These are phyloP conservation scores for Lactifluus echinatus DNA, from an alignment of 768 basidiomycete genomes.

Conservation along the genomic window DNA sequence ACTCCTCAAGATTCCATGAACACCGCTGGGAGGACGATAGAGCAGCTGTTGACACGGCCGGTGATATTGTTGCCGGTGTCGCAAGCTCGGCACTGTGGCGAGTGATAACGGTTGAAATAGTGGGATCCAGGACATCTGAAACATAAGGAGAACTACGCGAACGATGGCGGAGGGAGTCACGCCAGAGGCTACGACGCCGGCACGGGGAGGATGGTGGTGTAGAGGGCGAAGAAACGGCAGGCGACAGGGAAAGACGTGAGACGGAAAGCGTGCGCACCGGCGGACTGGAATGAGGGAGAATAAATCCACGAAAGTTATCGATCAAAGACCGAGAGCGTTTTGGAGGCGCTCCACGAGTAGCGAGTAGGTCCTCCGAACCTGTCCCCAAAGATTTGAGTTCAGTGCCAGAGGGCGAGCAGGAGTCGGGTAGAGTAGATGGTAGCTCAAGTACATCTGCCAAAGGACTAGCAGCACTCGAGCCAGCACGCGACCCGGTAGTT, in stretches of 20 bases:
- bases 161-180: conserved; percentile 9
- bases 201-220: background rate
- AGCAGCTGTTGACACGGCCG: background rate
- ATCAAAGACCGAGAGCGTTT: conserved; percentile 48
- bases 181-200: conserved; percentile 7
- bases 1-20: background rate
- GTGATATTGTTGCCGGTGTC: background rate
- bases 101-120: background rate
- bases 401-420: conserved; percentile 22
- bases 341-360: conserved; percentile 19
- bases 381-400: conserved; percentile 10
- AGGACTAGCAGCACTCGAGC: conserved; percentile 8
- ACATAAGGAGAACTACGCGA: conserved; percentile 17
- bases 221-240: background rate
- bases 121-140: conserved; percentile 2
- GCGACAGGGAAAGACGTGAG: conserved; percentile 6
- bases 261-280: conserved; percentile 18
- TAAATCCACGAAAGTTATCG: conserved; percentile 53
- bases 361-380: conserved; percentile 23
- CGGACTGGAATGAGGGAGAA: conserved; percentile 24
- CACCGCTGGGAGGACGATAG: background rate
- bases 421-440: conserved; percentile 18
- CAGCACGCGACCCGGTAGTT: conserved; percentile 6
- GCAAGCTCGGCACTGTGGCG: background rate
- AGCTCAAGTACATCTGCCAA: conserved; percentile 14